Conservation (phyloP, 2,329 filamentous ascomycete species). For the Aspergillus brasiliensis region DNA sequence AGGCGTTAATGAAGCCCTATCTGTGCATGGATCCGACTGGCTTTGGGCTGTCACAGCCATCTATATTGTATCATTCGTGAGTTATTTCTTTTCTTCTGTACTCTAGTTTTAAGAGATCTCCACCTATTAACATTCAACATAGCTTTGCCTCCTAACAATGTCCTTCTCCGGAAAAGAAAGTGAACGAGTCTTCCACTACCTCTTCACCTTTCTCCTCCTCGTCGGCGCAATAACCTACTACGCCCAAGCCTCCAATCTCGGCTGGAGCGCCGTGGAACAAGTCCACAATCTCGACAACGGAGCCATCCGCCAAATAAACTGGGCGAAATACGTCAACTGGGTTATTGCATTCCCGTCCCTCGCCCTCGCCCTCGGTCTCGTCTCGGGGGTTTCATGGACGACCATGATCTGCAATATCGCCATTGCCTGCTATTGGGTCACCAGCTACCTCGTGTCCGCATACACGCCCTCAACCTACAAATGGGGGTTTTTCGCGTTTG, state of each 20-base stretch:
- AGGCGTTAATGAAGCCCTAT: constrained; percentile 43
- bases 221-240: constrained; percentile 56
- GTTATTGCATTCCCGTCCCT: constrained; percentile 53
- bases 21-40: constrained; percentile 56
- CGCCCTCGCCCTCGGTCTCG: constrained; percentile 37
- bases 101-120: background rate
- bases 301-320: constrained; percentile 55
- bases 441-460: constrained; percentile 54
- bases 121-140: constrained; percentile 42
- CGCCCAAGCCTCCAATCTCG: constrained; percentile 56
- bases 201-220: constrained; percentile 54
- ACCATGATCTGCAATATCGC: constrained; percentile 56
- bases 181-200: constrained; percentile 56
- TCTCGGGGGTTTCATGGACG: constrained; percentile 59
- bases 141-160: constrained; percentile 50
- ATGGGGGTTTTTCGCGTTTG: constrained; percentile 55
- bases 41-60: constrained; percentile 58
- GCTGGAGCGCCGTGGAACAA: constrained; percentile 33
- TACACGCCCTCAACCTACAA: constrained; percentile 56
- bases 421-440: constrained; percentile 55
- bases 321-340: constrained; percentile 58
- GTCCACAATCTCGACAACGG: constrained; percentile 33
- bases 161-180: too few species aligned
- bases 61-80: constrained; percentile 51
- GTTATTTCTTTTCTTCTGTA: constrained; percentile 18